A percentile compares a stretch with the other conserved stretches of the same genome.
Evolutionary conservation across 257 asterid species (phyloP).

Genomic region (Solanum chmielewskii): DNA sequence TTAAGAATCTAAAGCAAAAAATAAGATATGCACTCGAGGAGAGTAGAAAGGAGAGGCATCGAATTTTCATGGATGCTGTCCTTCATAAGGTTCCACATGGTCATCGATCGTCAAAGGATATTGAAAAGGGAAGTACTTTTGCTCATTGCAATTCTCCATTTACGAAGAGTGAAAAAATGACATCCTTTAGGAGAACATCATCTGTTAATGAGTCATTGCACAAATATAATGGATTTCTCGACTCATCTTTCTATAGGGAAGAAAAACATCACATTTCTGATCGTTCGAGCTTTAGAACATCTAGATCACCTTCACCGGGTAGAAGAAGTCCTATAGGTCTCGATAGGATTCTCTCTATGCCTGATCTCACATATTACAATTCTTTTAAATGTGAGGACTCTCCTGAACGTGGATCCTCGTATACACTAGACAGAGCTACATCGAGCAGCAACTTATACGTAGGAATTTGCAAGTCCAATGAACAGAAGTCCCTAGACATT

Average conservation of each 20-base stretch:
- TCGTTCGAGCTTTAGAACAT: constrained; percentile 11
- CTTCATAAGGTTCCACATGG: constrained; percentile 68
- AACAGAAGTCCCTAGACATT: constrained; percentile 4
- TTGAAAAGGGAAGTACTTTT: not conserved
- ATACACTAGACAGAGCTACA: not conserved
- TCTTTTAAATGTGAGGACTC: constrained; percentile 32
- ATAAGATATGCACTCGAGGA: constrained; percentile 52
- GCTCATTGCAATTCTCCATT: not conserved
- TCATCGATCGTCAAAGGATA: constrained; percentile 13
- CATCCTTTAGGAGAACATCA: constrained; percentile 29
- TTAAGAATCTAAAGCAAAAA: constrained; percentile 53
- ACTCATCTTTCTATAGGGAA: constrained; percentile 14
- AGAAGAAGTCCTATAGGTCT: constrained; percentile 7
- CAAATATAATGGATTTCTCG: constrained; percentile 35
- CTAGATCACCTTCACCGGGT: constrained; percentile 4
- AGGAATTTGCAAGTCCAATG: constrained; percentile 7
- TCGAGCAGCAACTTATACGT: not conserved
- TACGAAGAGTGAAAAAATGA: not conserved
- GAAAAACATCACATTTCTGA: constrained; percentile 19
- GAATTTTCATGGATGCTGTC: constrained; percentile 65
- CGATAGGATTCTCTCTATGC: constrained; percentile 60
- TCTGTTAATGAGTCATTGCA: constrained; percentile 44
- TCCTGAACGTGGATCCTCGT: not conserved
- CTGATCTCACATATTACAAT: constrained; percentile 54
- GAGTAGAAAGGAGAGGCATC: constrained; percentile 50